Percentiles rank a stretch among this genome's conserved stretches.
These are phyloP conservation scores for Fusarium proliferatum DNA, from an alignment of 2,329 filamentous ascomycete genomes.

Conservation along the genomic window DNA sequence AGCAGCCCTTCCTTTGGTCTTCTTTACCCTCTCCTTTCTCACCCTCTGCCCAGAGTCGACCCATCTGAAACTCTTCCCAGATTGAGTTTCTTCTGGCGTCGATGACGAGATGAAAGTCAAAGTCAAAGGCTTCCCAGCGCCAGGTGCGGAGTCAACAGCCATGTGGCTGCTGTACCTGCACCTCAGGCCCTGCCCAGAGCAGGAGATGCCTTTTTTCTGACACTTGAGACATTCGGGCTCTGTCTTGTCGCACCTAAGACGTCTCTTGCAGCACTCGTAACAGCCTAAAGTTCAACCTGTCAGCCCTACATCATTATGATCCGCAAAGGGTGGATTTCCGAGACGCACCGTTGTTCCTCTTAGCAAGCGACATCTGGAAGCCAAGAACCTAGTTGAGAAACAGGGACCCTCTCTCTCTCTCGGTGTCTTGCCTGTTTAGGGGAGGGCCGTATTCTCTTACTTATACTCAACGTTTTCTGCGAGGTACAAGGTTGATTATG, in stretches of 20 bases:
- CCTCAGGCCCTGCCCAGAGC: slow-evolving; percentile 52
- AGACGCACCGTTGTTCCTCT: slow-evolving; percentile 41
- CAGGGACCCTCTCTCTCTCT: not conserved
- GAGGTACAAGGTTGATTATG: not conserved
- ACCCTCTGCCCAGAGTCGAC: slow-evolving; percentile 18
- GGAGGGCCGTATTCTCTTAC: not conserved
- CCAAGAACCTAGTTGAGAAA: not conserved
- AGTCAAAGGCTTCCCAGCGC: not conserved
- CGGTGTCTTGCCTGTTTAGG: slow-evolving; percentile 2
- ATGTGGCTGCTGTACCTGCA: slow-evolving; percentile 52
- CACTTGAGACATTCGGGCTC: slow-evolving; percentile 55
- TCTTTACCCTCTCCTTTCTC: slow-evolving; percentile 14
- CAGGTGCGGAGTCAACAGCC: slow-evolving; percentile 4
- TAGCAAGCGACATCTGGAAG: slow-evolving; percentile 43
- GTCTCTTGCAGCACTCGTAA: slow-evolving; percentile 52
- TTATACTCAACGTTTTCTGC: not conserved
- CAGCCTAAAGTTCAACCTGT: slow-evolving; percentile 44
- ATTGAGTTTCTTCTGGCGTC: not conserved
- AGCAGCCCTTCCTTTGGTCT: not conserved
- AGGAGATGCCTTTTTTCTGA: slow-evolving; percentile 52
- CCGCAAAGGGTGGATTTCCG: not conserved
- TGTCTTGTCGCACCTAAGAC: slow-evolving; percentile 54
- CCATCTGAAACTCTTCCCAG: slow-evolving; percentile 29
- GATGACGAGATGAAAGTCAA: slow-evolving; percentile 4
- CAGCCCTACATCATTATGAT: not conserved